These are phyloP conservation scores for Lizanozyma gosingica DNA, from an alignment of 1,139 yeast genomes.

Conservation along the genomic window DNA sequence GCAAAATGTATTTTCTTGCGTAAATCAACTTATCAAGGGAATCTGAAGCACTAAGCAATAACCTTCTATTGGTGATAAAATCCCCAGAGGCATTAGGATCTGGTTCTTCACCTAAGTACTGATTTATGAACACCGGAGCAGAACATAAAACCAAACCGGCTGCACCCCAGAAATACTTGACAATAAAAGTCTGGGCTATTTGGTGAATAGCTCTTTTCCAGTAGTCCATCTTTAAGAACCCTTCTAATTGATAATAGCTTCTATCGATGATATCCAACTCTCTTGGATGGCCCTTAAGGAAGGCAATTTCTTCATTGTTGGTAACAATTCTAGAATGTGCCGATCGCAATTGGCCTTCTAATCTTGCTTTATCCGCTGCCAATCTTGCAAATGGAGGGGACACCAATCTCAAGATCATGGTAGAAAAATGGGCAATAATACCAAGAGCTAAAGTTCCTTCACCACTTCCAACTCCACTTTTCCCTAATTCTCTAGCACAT, in stretches of 20 bases:
- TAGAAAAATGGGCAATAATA: conserved; percentile 71
- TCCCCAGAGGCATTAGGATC: conserved; percentile 58
- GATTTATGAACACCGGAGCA: conserved; percentile 74
- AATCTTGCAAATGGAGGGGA: conserved; percentile 88
- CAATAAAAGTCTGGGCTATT: conserved; percentile 74
- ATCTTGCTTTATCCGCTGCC: conserved; percentile 67
- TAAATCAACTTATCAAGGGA: conserved; percentile 84
- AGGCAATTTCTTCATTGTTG: conserved; percentile 80
- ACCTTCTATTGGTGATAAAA: conserved; percentile 84
- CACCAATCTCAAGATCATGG: conserved; percentile 60
- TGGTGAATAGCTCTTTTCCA: conserved; percentile 70
- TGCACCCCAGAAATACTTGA: conserved; percentile 94
- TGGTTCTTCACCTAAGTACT: conserved; percentile 40
- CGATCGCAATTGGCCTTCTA: conserved; percentile 81
- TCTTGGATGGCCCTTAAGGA: conserved; percentile 71
- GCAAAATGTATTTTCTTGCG: conserved; percentile 77
- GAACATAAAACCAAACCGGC: conserved; percentile 85
- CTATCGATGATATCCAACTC: conserved; percentile 74
- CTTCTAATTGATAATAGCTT: conserved; percentile 73
- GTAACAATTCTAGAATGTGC: conserved; percentile 75
- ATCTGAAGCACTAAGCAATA: conserved; percentile 77
- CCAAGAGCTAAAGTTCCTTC: conserved; percentile 85
- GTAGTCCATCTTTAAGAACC: conserved; percentile 70
- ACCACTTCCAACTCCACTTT: conserved; percentile 68
- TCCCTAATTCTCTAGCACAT: conserved; percentile 74